phyloP scores from a whole-genome alignment of 2,329 filamentous ascomycete genomes.

The Talaromyces sp. region DNA sequence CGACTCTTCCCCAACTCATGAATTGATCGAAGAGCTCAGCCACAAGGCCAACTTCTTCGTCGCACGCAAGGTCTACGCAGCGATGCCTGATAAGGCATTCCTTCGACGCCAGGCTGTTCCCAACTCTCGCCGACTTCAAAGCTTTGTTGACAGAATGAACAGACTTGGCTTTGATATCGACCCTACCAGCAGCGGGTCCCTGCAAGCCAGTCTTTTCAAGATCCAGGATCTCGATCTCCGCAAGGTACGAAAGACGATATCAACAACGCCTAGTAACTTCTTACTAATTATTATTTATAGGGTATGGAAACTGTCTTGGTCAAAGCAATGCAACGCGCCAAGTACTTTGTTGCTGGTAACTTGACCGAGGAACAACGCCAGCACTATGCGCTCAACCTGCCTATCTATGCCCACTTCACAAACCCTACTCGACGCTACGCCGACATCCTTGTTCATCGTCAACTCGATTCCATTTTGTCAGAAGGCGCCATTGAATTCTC shows the following conservation, averaged over 20 bases:
- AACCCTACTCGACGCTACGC: slow-evolving; percentile 92
- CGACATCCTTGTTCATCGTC: slow-evolving; percentile 91
- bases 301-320: slow-evolving; percentile 95
- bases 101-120: slow-evolving; percentile 81
- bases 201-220: slow-evolving; percentile 94
- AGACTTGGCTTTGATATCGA: slow-evolving; percentile 88
- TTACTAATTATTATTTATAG: slow-evolving; percentile 21
- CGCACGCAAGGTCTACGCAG: slow-evolving; percentile 73
- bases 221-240: slow-evolving; percentile 83
- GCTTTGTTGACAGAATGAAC: slow-evolving; percentile 89
- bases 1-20: slow-evolving; percentile 80
- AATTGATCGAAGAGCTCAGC: slow-evolving; percentile 91
- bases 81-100: slow-evolving; percentile 85
- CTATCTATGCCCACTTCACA: slow-evolving; percentile 95
- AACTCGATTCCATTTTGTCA: slow-evolving; percentile 81
- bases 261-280: not conserved
- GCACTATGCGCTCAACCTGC: slow-evolving; percentile 89
- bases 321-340: slow-evolving; percentile 94
- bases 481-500: slow-evolving; percentile 77
- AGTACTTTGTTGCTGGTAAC: slow-evolving; percentile 86
- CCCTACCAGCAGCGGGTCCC: slow-evolving; percentile 76
- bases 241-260: slow-evolving; percentile 50
- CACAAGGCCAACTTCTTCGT: slow-evolving; percentile 90
- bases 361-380: slow-evolving; percentile 70
- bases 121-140: slow-evolving; percentile 81